Evolutionary conservation across 176 grass and related monocot genomes (phyloP).

Genomic region (Cenchrus americanus): DNA sequence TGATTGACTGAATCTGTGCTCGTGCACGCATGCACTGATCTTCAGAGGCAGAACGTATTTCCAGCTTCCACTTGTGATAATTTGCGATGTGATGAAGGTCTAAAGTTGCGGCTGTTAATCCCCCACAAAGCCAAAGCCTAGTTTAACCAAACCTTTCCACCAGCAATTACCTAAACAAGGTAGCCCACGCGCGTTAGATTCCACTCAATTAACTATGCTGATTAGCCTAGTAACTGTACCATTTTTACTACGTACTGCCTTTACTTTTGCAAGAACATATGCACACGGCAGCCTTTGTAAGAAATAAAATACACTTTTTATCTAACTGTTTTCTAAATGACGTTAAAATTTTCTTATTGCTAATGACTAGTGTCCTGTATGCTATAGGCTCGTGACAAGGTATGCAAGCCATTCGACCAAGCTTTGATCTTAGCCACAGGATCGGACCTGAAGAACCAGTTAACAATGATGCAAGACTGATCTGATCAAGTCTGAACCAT

Average conservation of each 20-base stretch:
- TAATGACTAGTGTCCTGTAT: no score
- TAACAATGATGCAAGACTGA: not conserved
- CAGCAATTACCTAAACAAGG: not conserved
- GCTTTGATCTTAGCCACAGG: not conserved
- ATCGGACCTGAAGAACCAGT: not conserved
- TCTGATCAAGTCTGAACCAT: constrained; percentile 5
- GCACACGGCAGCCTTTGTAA: not conserved
- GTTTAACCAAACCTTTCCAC: constrained; percentile 35
- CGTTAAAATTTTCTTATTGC: not conserved
- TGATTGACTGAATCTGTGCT: constrained; percentile 1
- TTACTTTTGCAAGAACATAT: constrained; percentile 8
- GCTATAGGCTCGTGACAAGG: not conserved
- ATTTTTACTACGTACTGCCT: not conserved
- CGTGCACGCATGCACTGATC: constrained; percentile 21
- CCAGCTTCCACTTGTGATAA: constrained; percentile 21
- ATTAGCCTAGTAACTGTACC: not conserved
- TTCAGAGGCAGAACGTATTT: not conserved
- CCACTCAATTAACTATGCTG: constrained; percentile 21
- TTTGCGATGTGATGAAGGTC: constrained; percentile 42
- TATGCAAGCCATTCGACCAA: not conserved
- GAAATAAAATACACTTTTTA: not conserved
- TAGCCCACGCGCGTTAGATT: not conserved
- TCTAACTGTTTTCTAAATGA: not conserved
- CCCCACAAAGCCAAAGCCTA: constrained; percentile 21
- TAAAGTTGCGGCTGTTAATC: constrained; percentile 69